A percentile compares a stretch with the other conserved stretches of the same genome.
phyloP scores from a whole-genome alignment of 1,139 yeast species.

The Geotrichum armillariae region DNA sequence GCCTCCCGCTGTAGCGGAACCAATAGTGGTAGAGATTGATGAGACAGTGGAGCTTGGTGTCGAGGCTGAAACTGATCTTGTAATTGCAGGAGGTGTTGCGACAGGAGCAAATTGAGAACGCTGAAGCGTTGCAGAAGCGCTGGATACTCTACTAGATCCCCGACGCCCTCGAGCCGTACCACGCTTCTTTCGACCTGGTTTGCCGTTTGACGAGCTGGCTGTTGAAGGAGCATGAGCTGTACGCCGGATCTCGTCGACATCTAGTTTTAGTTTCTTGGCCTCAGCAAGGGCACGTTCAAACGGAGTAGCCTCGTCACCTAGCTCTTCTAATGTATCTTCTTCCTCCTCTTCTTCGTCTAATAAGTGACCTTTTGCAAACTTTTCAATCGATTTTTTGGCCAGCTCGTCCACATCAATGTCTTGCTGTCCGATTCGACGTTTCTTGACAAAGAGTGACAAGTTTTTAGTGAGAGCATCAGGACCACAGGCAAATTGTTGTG shows the following conservation, averaged over 20 bases:
- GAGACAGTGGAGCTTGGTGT: background rate
- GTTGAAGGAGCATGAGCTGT: constrained; percentile 21
- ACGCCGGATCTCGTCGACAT: constrained; percentile 32
- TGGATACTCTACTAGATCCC: constrained; percentile 16
- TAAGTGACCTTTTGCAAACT: constrained; percentile 35
- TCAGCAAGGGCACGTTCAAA: constrained; percentile 32
- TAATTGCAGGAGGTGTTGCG: background rate
- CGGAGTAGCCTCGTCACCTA: constrained; percentile 29
- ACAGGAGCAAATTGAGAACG: constrained; percentile 13
- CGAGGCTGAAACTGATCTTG: constrained; percentile 7
- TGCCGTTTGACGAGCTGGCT: constrained; percentile 2
- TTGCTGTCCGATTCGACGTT: constrained; percentile 17
- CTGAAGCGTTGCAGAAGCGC: constrained; percentile 13
- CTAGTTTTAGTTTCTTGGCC: constrained; percentile 32
- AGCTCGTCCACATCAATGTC: constrained; percentile 30
- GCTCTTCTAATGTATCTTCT: constrained; percentile 21
- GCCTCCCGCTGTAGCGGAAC: constrained; percentile 15
- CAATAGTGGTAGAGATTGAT: background rate
- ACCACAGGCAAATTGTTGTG: constrained; percentile 1
- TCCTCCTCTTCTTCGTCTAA: constrained; percentile 37
- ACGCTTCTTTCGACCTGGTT: constrained; percentile 8
- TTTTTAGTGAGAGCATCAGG: constrained; percentile 22
- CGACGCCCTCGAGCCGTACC: constrained; percentile 19
- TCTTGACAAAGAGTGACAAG: constrained; percentile 24
- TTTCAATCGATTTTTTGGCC: constrained; percentile 34